Percentiles rank a stretch among this genome's conserved stretches.
phyloP scores from a whole-genome alignment of 345 rosid genomes.

The Eucalyptus marginata region DNA sequence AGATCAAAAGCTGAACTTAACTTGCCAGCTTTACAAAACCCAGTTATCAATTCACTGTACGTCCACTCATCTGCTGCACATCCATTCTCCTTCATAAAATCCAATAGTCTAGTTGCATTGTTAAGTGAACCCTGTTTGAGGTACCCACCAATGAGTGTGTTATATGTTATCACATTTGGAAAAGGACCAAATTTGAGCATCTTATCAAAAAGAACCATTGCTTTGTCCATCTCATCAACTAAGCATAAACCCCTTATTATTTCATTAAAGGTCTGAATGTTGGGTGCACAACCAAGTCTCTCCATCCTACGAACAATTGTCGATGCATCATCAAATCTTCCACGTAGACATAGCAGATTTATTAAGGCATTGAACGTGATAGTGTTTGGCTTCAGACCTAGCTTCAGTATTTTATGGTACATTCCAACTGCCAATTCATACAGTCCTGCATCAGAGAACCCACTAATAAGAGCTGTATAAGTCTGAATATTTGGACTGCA shows the following conservation, averaged over 20 bases:
- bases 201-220: slow-evolving; percentile 30
- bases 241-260: slow-evolving; percentile 27
- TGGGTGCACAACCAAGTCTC: slow-evolving; percentile 10
- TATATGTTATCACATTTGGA: slow-evolving; percentile 41
- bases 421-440: slow-evolving; percentile 46
- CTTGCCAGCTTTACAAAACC: slow-evolving; percentile 39
- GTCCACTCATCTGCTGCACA: slow-evolving; percentile 48
- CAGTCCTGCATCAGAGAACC: slow-evolving; percentile 24
- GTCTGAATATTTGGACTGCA: slow-evolving; percentile 45
- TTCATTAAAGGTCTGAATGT: slow-evolving; percentile 33
- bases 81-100: slow-evolving; percentile 28
- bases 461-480: slow-evolving; percentile 46
- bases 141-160: slow-evolving; percentile 32
- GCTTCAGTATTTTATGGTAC: slow-evolving; percentile 44
- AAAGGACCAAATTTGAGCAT: slow-evolving; percentile 36
- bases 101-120: slow-evolving; percentile 35
- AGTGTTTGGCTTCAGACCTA: slow-evolving; percentile 30
- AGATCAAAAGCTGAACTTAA: slow-evolving; percentile 23
- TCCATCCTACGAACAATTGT: slow-evolving; percentile 39
- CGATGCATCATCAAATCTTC: slow-evolving; percentile 22
- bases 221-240: slow-evolving; percentile 29
- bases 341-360: slow-evolving; percentile 23
- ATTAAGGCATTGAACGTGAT: slow-evolving; percentile 50
- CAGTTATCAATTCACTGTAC: slow-evolving; percentile 47
- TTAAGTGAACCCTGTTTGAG: slow-evolving; percentile 19